phyloP scores from a whole-genome alignment of 495 filamentous ascomycete genomes.

The Penicillium verhagenii region DNA sequence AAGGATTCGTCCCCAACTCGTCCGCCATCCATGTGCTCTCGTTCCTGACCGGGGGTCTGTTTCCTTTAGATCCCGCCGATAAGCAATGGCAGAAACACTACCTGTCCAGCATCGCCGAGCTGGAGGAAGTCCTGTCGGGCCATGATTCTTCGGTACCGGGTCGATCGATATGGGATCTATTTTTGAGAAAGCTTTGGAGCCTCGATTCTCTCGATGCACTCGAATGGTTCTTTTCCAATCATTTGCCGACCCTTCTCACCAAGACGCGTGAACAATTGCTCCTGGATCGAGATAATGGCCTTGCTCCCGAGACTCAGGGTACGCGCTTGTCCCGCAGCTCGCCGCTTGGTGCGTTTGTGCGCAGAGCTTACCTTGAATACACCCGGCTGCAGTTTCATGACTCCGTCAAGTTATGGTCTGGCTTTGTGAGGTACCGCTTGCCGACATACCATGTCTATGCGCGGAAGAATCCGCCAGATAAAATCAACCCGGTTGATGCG shows the following conservation, averaged over 20 bases:
- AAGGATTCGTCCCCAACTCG: constrained; percentile 68
- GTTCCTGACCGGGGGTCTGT: constrained; percentile 75
- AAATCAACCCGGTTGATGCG: constrained; percentile 65
- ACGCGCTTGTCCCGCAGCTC: constrained; percentile 64
- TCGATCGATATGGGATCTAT: constrained; percentile 77
- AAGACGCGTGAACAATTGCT: constrained; percentile 58
- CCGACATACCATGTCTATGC: constrained; percentile 71
- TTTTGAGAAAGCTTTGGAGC: constrained; percentile 80
- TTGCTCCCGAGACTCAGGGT: constrained; percentile 39
- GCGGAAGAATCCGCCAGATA: constrained; percentile 60
- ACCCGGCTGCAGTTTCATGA: constrained; percentile 76
- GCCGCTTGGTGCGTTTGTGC: constrained; percentile 80
- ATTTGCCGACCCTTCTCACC: constrained; percentile 53
- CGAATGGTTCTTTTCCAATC: constrained; percentile 62
- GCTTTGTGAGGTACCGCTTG: constrained; percentile 74
- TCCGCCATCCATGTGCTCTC: constrained; percentile 81
- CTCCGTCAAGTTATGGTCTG: constrained; percentile 71
- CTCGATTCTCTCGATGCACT: constrained; percentile 78
- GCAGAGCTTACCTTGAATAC: constrained; percentile 76
- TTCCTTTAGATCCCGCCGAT: constrained; percentile 47
- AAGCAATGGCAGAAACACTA: constrained; percentile 43
- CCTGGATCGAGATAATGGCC: constrained; percentile 50
- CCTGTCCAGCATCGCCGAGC: constrained; percentile 61
- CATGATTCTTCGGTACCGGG: constrained; percentile 71
- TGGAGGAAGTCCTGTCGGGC: constrained; percentile 60